Percentiles rank a stretch among this genome's conserved stretches.
These are phyloP conservation scores for Candida neerlandica DNA, from an alignment of 1,139 yeast species.

Conservation along the genomic window DNA sequence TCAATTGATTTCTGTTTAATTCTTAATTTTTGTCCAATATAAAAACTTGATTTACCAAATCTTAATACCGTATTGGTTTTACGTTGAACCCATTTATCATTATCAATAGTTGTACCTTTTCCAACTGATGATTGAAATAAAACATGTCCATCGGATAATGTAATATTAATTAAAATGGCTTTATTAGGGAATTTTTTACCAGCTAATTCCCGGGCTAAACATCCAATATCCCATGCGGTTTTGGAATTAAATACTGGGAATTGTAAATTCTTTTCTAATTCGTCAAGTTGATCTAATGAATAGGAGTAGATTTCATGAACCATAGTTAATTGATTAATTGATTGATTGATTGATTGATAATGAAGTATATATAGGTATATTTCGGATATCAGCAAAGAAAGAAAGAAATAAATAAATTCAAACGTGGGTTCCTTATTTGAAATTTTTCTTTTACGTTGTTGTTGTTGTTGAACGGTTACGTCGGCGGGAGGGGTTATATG, in stretches of 20 bases:
- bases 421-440: not conserved
- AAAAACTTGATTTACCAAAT: slow-evolving; percentile 56
- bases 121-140: slow-evolving; percentile 53
- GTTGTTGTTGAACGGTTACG: too few relatives aligned
- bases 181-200: slow-evolving; percentile 22
- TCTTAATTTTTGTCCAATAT: slow-evolving; percentile 51
- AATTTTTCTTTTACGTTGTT: not conserved
- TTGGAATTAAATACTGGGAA: slow-evolving; percentile 28
- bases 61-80: slow-evolving; percentile 55
- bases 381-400: not conserved
- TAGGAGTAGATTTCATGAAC: slow-evolving; percentile 18
- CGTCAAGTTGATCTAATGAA: slow-evolving; percentile 16
- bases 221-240: slow-evolving; percentile 43
- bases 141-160: slow-evolving; percentile 51
- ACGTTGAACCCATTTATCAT: slow-evolving; percentile 61
- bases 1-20: slow-evolving; percentile 31
- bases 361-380: too few relatives aligned
- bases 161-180: slow-evolving; percentile 54
- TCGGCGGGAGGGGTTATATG: too few relatives aligned
- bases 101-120: slow-evolving; percentile 49
- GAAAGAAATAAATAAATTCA: too few relatives aligned
- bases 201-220: slow-evolving; percentile 31
- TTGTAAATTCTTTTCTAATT: slow-evolving; percentile 20
- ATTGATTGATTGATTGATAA: too few relatives aligned
- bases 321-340: slow-evolving; percentile 5